These are phyloP conservation scores for Fusarium tupiense DNA, from an alignment of 2,329 filamentous ascomycete genomes.

Conservation along the genomic window DNA sequence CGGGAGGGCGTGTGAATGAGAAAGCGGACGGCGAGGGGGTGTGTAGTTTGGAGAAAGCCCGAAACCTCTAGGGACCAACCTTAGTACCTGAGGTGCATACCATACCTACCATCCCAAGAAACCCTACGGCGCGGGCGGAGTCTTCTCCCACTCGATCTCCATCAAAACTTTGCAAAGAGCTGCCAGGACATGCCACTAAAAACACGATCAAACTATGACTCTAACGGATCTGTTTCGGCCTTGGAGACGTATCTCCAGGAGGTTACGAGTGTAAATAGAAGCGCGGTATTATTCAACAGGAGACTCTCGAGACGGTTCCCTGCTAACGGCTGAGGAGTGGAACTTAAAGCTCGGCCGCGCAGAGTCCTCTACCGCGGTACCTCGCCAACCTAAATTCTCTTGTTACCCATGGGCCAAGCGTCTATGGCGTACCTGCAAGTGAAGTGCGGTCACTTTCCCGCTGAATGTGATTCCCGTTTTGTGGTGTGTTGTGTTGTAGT, in stretches of 20 bases:
- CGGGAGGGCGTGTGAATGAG: constrained; percentile 26
- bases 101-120: constrained; percentile 26
- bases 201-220: constrained; percentile 27
- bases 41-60: constrained; percentile 19
- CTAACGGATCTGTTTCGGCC: constrained; percentile 36
- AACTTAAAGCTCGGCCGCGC: constrained; percentile 28
- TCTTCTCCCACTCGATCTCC: constrained; percentile 20
- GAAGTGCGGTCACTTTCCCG: constrained; percentile 1
- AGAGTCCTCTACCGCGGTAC: constrained; percentile 20
- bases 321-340: constrained; percentile 31
- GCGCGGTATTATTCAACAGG: constrained; percentile 13
- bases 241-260: constrained; percentile 22
- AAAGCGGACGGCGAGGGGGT: constrained; percentile 26
- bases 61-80: constrained; percentile 9
- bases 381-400: constrained; percentile 14
- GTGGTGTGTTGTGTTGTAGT: constrained; percentile 2
- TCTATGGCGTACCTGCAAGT: constrained; percentile 4
- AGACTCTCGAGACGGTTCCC: constrained; percentile 10
- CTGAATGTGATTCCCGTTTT: neutral
- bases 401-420: constrained; percentile 1
- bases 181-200: constrained; percentile 17
- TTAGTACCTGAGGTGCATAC: neutral
- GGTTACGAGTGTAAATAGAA: neutral
- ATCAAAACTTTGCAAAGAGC: constrained; percentile 20
- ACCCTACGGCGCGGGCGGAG: constrained; percentile 22